Percentiles rank a stretch among this genome's conserved stretches.
Evolutionary conservation across 805 yeast genomes (phyloP).

Genomic region (Teunomyces pallodes): DNA sequence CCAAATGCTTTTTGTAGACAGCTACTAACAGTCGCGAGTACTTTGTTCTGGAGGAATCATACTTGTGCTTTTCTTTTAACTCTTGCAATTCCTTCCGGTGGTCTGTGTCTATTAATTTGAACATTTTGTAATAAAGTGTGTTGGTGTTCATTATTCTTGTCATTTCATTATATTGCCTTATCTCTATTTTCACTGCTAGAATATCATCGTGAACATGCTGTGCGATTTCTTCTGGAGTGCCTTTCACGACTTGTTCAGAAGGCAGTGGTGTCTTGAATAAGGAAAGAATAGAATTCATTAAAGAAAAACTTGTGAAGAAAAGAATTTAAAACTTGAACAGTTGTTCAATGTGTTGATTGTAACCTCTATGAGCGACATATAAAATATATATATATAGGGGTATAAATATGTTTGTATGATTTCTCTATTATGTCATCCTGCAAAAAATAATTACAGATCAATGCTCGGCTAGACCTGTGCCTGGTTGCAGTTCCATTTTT

Average conservation of each 20-base stretch:
- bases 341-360: background rate
- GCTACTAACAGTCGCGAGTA: conserved; percentile 17
- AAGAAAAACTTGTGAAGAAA: background rate
- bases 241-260: conserved; percentile 7
- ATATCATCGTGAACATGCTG: conserved; percentile 24
- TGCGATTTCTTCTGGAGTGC: conserved; percentile 18
- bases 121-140: conserved; percentile 20
- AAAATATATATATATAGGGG: background rate
- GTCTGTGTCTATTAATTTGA: conserved; percentile 18
- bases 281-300: background rate
- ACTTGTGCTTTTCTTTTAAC: conserved; percentile 12
- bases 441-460: background rate
- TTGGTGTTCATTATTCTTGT: conserved; percentile 18
- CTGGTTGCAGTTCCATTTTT: background rate
- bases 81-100: conserved; percentile 15
- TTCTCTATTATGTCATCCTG: background rate
- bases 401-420: background rate
- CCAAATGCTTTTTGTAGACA: conserved; percentile 17
- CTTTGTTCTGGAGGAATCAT: conserved; percentile 7
- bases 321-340: background rate
- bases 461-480: background rate
- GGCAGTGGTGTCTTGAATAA: background rate
- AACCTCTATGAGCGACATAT: background rate
- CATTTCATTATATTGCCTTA: conserved; percentile 19
- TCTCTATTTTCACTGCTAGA: conserved; percentile 16